Evolutionary conservation across 345 rosid species (phyloP).

Genomic region (Arabis alpina): DNA sequence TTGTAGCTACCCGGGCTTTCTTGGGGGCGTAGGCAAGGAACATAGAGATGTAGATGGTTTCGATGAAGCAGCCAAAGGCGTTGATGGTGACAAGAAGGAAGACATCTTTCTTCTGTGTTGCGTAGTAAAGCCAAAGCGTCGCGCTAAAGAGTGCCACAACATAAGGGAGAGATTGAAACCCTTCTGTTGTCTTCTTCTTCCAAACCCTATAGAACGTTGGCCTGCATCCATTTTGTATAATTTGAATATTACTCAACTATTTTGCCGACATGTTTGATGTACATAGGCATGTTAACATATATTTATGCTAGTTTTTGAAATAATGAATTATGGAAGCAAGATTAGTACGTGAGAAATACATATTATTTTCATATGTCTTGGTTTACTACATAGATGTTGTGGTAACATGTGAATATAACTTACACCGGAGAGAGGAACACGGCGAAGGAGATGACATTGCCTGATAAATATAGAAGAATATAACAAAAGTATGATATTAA

Average conservation of each 20-base stretch:
- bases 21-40: slow-evolving; percentile 57
- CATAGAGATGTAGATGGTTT: slow-evolving; percentile 51
- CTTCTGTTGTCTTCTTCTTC: slow-evolving; percentile 65
- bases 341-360: background rate
- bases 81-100: slow-evolving; percentile 58
- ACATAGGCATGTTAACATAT: background rate
- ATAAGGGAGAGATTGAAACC: slow-evolving; percentile 71
- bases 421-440: slow-evolving; percentile 76
- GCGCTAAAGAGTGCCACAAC: slow-evolving; percentile 57
- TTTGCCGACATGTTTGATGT: background rate
- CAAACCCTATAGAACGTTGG: slow-evolving; percentile 62
- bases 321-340: background rate
- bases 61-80: slow-evolving; percentile 50
- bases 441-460: slow-evolving; percentile 63
- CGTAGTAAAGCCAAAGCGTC: slow-evolving; percentile 68
- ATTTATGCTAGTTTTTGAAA: background rate
- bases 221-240: slow-evolving; percentile 41
- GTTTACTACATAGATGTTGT: slow-evolving; percentile 1
- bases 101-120: slow-evolving; percentile 44
- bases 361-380: background rate
- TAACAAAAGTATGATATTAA: slow-evolving; percentile 9
- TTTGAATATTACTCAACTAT: background rate
- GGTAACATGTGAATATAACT: slow-evolving; percentile 37
- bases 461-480: slow-evolving; percentile 44
- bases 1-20: slow-evolving; percentile 50